Conservation (phyloP, 2,329 filamentous ascomycete genomes). For the Calonectria crousiana region DNA sequence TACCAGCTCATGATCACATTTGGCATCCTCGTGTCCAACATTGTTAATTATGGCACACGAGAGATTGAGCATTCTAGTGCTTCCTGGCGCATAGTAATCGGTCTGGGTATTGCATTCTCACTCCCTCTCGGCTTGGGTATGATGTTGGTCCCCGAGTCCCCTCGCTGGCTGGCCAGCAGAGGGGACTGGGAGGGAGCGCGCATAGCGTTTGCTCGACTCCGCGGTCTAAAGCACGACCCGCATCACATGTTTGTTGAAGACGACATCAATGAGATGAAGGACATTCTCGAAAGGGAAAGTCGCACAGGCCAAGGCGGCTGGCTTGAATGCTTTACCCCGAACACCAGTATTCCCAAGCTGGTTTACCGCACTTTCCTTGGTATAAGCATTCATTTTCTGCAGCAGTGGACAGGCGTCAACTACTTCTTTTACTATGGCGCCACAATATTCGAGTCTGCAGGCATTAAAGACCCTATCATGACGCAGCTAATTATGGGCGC, state of each 20-base stretch:
- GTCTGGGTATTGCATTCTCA: constrained; percentile 65
- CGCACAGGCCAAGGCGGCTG: constrained; percentile 61
- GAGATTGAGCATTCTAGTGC: constrained; percentile 54
- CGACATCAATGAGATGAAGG: constrained; percentile 66
- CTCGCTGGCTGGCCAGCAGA: constrained; percentile 65
- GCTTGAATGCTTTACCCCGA: constrained; percentile 72
- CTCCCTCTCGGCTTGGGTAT: constrained; percentile 66
- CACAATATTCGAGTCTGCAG: constrained; percentile 75
- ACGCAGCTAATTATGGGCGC: constrained; percentile 76
- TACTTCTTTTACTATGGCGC: constrained; percentile 77
- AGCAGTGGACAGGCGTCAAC: constrained; percentile 75
- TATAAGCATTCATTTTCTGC: constrained; percentile 72
- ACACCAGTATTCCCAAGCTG: constrained; percentile 65
- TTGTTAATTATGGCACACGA: constrained; percentile 66
- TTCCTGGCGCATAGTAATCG: constrained; percentile 74
- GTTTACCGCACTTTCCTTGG: constrained; percentile 75
- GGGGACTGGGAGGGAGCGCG: constrained; percentile 62
- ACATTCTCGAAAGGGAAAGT: constrained; percentile 59
- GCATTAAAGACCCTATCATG: constrained; percentile 73
- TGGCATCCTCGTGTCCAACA: constrained; percentile 71
- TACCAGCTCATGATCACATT: constrained; percentile 82
- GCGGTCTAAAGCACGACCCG: constrained; percentile 62
- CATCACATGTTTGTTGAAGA: constrained; percentile 59
- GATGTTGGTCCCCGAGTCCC: constrained; percentile 67
- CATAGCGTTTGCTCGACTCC: constrained; percentile 64